Conservation (phyloP, 2,329 filamentous ascomycete genomes). For the Apiospora arundinis region DNA sequence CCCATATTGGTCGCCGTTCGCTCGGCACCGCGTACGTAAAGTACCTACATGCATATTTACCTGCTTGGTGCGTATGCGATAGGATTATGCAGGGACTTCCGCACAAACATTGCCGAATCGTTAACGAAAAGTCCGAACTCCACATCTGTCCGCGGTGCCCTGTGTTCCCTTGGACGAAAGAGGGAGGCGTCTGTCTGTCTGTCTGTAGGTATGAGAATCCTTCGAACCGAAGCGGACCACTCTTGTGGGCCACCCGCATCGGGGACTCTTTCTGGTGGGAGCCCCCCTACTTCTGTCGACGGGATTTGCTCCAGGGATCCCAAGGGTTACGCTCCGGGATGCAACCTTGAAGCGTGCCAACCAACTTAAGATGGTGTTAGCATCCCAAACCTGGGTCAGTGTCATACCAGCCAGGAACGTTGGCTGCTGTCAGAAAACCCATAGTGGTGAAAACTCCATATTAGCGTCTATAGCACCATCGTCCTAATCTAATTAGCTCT, state of each 20-base stretch:
- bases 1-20: background rate
- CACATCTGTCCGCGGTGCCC: background rate
- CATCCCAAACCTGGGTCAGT: background rate
- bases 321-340: background rate
- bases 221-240: background rate
- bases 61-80: background rate
- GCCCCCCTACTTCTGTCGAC: background rate
- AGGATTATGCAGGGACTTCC: background rate
- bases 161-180: too few relatives aligned
- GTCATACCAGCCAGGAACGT: background rate
- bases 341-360: background rate
- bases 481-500: background rate
- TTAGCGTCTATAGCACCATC: conserved; percentile 4
- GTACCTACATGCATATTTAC: background rate
- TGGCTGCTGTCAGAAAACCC: background rate
- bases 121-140: background rate
- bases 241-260: conserved; percentile 7
- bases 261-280: background rate
- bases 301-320: background rate
- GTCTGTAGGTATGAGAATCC: background rate
- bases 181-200: too few relatives aligned
- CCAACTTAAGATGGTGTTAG: background rate
- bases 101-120: background rate
- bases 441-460: background rate
- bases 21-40: background rate